Conservation (phyloP, 2,329 filamentous ascomycete genomes). For the Pseudohalonectria lignicola region DNA sequence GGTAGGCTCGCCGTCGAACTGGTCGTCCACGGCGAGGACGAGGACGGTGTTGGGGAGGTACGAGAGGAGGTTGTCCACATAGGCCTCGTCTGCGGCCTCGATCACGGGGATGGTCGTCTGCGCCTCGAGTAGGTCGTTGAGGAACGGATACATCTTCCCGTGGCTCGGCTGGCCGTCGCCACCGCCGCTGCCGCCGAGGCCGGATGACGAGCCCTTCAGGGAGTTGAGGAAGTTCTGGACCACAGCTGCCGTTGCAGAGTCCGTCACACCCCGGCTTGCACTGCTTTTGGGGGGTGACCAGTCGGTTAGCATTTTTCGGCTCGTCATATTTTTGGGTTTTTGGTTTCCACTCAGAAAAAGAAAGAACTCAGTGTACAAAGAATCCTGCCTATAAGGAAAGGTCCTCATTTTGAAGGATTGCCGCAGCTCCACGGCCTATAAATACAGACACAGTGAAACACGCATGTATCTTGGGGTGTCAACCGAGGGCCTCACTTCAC, state of each 20-base stretch:
- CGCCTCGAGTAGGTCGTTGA: constrained; percentile 75
- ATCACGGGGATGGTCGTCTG: constrained; percentile 69
- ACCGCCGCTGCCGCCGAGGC: constrained; percentile 16
- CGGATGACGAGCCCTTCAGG: constrained; percentile 47
- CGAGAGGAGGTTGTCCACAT: constrained; percentile 63
- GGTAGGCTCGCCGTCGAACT: constrained; percentile 51
- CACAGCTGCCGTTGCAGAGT: constrained; percentile 63
- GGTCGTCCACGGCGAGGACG: constrained; percentile 45
- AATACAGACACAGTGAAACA: no score
- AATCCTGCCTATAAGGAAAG: no score
- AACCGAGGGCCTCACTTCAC: no score
- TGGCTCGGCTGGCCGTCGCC: constrained; percentile 24
- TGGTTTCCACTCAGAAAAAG: no score
- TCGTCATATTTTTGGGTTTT: no score
- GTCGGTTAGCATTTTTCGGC: constrained; percentile 29
- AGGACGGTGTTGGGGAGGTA: constrained; percentile 72
- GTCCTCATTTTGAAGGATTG: no score
- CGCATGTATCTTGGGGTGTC: no score
- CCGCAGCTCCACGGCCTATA: no score
- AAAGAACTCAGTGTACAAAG: no score
- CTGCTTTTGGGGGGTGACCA: constrained; percentile 28
- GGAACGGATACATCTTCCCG: constrained; percentile 64
- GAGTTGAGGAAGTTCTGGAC: constrained; percentile 87
- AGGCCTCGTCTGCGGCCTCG: constrained; percentile 49
- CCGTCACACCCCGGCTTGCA: constrained; percentile 45